A percentile compares a stretch with the other conserved stretches of the same genome.
phyloP scores from a whole-genome alignment of 2,329 filamentous ascomycete species.

The Capronia americana region DNA sequence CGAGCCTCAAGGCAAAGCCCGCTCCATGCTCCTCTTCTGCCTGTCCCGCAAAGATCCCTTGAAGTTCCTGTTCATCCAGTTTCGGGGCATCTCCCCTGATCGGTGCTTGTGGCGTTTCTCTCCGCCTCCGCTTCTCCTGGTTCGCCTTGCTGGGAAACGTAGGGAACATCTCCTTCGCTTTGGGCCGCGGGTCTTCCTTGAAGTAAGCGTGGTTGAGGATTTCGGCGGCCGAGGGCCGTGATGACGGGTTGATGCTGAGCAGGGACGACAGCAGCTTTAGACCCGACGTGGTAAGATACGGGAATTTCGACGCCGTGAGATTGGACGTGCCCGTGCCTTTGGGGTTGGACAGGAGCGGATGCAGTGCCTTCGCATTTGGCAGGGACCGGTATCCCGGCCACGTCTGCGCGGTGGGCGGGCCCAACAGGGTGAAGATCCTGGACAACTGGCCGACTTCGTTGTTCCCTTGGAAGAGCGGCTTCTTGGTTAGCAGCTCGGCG shows the following conservation, averaged over 20 bases:
- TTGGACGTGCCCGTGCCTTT: constrained; percentile 39
- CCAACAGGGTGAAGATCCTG: constrained; percentile 87
- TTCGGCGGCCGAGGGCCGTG: constrained; percentile 72
- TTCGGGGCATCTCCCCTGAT: constrained; percentile 71
- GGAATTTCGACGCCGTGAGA: constrained; percentile 68
- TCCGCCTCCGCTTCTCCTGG: constrained; percentile 77
- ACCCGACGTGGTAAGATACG: constrained; percentile 78
- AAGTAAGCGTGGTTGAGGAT: constrained; percentile 86
- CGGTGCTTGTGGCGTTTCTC: constrained; percentile 82
- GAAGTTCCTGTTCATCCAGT: constrained; percentile 65
- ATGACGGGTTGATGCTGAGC: constrained; percentile 74
- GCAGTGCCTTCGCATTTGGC: constrained; percentile 82
- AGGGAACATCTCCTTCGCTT: constrained; percentile 90
- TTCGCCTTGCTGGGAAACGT: constrained; percentile 96
- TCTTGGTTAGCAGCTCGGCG: constrained; percentile 82
- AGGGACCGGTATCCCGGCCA: constrained; percentile 90
- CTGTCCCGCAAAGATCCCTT: constrained; percentile 65
- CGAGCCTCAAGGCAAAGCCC: constrained; percentile 70
- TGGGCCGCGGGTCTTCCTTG: constrained; percentile 84
- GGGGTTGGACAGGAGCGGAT: constrained; percentile 53
- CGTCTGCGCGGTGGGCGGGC: constrained; percentile 77
- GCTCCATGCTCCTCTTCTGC: constrained; percentile 46
- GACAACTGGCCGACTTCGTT: constrained; percentile 92
- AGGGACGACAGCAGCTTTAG: constrained; percentile 71
- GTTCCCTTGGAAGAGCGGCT: constrained; percentile 82